Evolutionary conservation across 257 asterid species (phyloP).

Genomic region (Capsicum rhomboideum): DNA sequence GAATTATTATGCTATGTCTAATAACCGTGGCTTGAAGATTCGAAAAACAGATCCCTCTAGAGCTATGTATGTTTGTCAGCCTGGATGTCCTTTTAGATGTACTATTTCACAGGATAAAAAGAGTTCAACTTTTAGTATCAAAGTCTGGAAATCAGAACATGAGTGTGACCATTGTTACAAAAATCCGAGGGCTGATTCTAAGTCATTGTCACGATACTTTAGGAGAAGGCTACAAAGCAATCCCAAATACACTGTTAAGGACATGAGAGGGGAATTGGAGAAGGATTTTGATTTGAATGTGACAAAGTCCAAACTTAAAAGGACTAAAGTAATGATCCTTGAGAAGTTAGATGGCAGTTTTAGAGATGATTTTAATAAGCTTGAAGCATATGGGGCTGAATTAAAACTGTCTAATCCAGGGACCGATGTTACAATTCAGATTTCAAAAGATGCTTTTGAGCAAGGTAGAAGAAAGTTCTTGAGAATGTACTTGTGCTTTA

Average conservation of each 20-base stretch:
- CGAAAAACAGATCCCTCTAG: too few relatives aligned
- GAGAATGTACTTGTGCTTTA: neutral
- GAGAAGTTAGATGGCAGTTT: neutral
- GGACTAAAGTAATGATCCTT: neutral
- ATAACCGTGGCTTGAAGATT: neutral
- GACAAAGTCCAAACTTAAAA: neutral
- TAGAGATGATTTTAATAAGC: neutral
- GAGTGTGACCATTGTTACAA: neutral
- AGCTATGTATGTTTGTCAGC: neutral
- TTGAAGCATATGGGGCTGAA: neutral
- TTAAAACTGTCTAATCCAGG: neutral
- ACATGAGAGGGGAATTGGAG: too few relatives aligned
- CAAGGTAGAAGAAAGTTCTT: neutral
- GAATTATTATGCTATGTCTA: neutral
- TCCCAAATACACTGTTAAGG: neutral
- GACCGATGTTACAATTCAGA: neutral
- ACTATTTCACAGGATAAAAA: neutral
- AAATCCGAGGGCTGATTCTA: neutral
- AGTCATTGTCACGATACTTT: neutral
- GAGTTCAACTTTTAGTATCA: neutral
- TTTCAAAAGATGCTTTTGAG: neutral
- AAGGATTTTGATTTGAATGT: too few relatives aligned
- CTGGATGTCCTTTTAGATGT: neutral
- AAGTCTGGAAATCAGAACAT: too few relatives aligned
- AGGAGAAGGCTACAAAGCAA: neutral